A percentile compares a stretch with the other conserved stretches of the same genome.
phyloP scores from a whole-genome alignment of 768 basidiomycete species.

The Pilatotrama ljubarskyi region DNA sequence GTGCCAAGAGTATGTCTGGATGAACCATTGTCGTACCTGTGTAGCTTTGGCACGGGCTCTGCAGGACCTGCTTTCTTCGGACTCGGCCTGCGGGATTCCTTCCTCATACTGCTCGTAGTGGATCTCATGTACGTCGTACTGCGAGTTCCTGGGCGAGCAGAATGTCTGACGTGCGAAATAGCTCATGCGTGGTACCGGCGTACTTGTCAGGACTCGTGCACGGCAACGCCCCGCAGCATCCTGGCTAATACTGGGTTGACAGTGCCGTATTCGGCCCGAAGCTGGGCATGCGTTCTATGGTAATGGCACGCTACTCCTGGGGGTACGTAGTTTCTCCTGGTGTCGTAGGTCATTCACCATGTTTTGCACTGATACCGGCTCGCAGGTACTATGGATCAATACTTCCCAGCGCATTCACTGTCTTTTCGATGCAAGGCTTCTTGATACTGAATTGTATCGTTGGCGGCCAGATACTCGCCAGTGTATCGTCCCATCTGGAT shows the following conservation, averaged over 20 bases:
- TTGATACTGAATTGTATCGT: conserved; percentile 51
- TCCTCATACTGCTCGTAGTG: conserved; percentile 42
- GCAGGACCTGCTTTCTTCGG: conserved; percentile 52
- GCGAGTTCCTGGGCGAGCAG: neutral
- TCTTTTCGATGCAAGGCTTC: conserved; percentile 48
- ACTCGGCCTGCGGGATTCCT: conserved; percentile 45
- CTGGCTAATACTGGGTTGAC: no score
- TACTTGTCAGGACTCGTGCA: conserved; percentile 35
- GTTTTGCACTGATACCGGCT: neutral
- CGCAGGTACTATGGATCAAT: conserved; percentile 41
- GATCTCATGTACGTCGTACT: conserved; percentile 43
- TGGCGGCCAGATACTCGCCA: conserved; percentile 49
- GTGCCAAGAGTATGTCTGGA: no score
- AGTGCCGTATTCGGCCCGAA: conserved; percentile 56
- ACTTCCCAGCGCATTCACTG: conserved; percentile 42
- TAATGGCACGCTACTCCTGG: conserved; percentile 54
- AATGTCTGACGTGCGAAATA: conserved; percentile 10
- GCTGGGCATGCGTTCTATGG: conserved; percentile 58
- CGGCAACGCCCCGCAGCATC: neutral
- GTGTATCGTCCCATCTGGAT: conserved; percentile 34
- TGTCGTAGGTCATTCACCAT: no score
- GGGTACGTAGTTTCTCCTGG: conserved; percentile 36
- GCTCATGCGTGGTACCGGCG: conserved; percentile 38
- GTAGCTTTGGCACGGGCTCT: conserved; percentile 50
- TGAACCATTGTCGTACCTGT: neutral